Conservation (phyloP, 2,329 filamentous ascomycete species). For the Chaetoscypha palmicola region DNA sequence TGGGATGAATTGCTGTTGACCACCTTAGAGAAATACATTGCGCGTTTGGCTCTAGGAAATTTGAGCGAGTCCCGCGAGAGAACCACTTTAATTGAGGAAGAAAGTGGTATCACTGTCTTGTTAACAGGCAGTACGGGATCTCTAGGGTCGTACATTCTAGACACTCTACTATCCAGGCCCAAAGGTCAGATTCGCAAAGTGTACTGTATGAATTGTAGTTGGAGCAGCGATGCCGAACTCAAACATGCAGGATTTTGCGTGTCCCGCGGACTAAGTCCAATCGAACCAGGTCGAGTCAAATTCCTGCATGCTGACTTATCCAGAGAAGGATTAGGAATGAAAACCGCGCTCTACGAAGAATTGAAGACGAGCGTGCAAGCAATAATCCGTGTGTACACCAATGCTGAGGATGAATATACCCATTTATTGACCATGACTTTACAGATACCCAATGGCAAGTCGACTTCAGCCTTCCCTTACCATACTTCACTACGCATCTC, state of each 20-base stretch:
- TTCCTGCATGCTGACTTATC: not conserved
- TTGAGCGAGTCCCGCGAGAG: not conserved
- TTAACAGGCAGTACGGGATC: not conserved
- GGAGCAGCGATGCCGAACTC: not conserved
- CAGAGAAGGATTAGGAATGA: not conserved
- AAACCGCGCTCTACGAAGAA: not conserved
- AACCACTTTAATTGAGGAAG: not conserved
- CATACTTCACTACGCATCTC: not conserved
- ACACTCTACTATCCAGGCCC: not conserved
- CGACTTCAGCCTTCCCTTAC: not conserved
- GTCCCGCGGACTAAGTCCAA: too few relatives aligned
- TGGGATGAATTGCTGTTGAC: not conserved
- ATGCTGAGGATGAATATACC: not conserved
- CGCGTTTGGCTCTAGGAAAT: not conserved
- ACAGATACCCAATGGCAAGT: not conserved
- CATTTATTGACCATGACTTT: not conserved
- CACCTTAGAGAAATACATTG: not conserved
- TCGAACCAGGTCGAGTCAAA: not conserved
- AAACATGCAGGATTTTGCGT: too few relatives aligned
- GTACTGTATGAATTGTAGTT: not conserved
- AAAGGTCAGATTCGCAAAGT: not conserved
- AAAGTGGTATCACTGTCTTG: not conserved
- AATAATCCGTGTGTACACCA: not conserved
- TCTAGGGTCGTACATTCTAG: not conserved
- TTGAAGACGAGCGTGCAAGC: not conserved